These are phyloP conservation scores for Pyrenophora seminiperda DNA, from an alignment of 2,329 filamentous ascomycete genomes.

Conservation along the genomic window DNA sequence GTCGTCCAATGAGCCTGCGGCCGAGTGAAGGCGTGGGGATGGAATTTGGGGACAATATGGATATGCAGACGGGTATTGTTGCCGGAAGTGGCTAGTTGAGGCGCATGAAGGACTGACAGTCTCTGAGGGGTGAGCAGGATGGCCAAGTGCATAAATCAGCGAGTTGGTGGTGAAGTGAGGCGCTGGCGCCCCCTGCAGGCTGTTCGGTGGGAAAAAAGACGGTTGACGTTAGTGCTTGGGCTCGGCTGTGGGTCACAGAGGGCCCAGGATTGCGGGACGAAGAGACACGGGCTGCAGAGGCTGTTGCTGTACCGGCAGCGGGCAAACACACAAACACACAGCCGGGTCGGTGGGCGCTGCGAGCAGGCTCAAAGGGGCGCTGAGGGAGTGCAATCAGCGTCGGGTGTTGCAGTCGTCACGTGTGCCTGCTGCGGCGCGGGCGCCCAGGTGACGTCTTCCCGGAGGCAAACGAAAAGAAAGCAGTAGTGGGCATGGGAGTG, in stretches of 20 bases:
- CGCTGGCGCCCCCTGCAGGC: not conserved
- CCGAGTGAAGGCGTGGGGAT: not conserved
- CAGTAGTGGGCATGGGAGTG: not conserved
- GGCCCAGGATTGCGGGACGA: conserved; percentile 6
- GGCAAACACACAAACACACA: not conserved
- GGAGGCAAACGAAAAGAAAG: not conserved
- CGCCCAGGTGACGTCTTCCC: no score
- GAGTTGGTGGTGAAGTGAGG: conserved; percentile 4
- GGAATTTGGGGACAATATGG: conserved; percentile 1
- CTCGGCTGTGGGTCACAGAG: conserved; percentile 6
- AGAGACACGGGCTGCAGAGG: not conserved
- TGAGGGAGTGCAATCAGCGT: no score
- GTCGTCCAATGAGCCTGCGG: conserved; percentile 1
- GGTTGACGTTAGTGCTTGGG: conserved; percentile 5
- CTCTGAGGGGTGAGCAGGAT: not conserved
- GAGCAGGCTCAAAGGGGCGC: no score
- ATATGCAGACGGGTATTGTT: not conserved
- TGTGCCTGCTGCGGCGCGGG: no score
- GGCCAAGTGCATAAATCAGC: conserved; percentile 1
- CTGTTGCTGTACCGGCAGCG: not conserved
- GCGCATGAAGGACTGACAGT: conserved; percentile 1
- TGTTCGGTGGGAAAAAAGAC: not conserved
- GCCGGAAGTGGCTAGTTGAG: conserved; percentile 8
- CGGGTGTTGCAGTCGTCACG: no score
- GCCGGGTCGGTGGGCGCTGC: not conserved